Conservation (phyloP, 2,329 filamentous ascomycete genomes). For the Aureobasidium sp. region DNA sequence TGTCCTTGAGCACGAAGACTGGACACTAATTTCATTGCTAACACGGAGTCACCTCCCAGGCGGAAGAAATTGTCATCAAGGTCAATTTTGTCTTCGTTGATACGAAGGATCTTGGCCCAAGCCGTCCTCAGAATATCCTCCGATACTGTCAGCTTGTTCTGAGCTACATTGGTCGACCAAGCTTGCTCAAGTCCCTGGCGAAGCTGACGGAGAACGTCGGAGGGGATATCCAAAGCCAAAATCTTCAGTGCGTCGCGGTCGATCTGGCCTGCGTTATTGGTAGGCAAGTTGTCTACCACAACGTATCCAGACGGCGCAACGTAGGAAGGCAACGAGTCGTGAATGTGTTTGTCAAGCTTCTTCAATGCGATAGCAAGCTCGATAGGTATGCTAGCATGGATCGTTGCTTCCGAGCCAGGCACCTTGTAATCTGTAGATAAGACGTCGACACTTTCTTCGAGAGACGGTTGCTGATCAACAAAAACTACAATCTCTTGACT, state of each 20-base stretch:
- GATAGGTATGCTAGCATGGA: slow-evolving; percentile 22
- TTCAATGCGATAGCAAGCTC: slow-evolving; percentile 32
- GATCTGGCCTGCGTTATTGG: slow-evolving; percentile 18
- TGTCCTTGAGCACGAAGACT: slow-evolving; percentile 45
- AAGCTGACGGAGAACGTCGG: slow-evolving; percentile 19
- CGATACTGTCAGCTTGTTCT: slow-evolving; percentile 28
- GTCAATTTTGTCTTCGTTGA: slow-evolving; percentile 43
- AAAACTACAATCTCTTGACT: slow-evolving; percentile 27
- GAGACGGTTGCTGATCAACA: slow-evolving; percentile 27
- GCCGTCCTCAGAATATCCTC: slow-evolving; percentile 38
- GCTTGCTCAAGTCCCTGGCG: slow-evolving; percentile 24
- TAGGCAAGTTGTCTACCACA: slow-evolving; percentile 34
- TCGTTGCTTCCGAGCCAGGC: slow-evolving; percentile 14
- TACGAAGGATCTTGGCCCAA: slow-evolving; percentile 44
- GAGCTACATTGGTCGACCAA: slow-evolving; percentile 29
- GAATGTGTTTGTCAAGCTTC: slow-evolving; percentile 37
- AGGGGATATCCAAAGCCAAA: slow-evolving; percentile 26
- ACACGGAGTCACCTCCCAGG: slow-evolving; percentile 54
- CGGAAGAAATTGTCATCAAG: slow-evolving; percentile 55
- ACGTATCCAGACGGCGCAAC: slow-evolving; percentile 43
- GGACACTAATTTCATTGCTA: slow-evolving; percentile 55
- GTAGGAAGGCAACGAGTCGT: slow-evolving; percentile 40
- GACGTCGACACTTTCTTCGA: slow-evolving; percentile 26
- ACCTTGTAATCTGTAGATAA: slow-evolving; percentile 22
- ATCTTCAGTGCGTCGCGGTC: slow-evolving; percentile 32